These are phyloP conservation scores for Penicillium atrosanguineum DNA, from an alignment of 495 filamentous ascomycete genomes.

Conservation along the genomic window DNA sequence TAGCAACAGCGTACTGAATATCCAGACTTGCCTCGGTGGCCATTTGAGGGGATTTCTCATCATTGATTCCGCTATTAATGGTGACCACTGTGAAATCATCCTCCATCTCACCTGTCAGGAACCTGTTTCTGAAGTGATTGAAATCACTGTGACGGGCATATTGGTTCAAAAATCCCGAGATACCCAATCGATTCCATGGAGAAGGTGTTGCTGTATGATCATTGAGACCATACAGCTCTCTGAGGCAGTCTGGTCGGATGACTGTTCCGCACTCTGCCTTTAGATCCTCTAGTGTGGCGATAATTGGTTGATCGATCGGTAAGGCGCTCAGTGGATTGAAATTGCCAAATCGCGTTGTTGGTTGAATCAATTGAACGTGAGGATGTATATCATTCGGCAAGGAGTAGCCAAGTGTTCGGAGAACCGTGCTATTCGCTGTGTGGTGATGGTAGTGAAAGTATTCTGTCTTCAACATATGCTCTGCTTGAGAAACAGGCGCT, in stretches of 20 bases:
- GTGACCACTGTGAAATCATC: conserved; percentile 62
- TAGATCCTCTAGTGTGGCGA: conserved; percentile 24
- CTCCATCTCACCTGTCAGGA: conserved; percentile 47
- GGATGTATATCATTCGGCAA: conserved; percentile 49
- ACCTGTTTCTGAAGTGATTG: conserved; percentile 47
- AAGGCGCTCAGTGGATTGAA: conserved; percentile 21
- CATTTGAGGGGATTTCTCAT: conserved; percentile 34
- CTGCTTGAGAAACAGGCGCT: conserved; percentile 48
- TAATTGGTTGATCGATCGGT: conserved; percentile 22
- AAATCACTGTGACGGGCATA: conserved; percentile 61
- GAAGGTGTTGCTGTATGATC: conserved; percentile 40
- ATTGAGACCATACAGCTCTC: conserved; percentile 56
- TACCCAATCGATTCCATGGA: conserved; percentile 52
- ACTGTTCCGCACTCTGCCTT: conserved; percentile 42
- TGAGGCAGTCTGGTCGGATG: conserved; percentile 59
- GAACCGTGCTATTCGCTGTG: conserved; percentile 27
- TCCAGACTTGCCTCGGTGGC: conserved; percentile 68
- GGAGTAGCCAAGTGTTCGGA: conserved; percentile 59
- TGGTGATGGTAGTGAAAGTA: conserved; percentile 51
- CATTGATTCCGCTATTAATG: conserved; percentile 58
- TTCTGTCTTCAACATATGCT: conserved; percentile 52
- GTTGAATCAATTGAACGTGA: conserved; percentile 52
- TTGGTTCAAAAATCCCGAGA: conserved; percentile 69
- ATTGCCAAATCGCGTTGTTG: conserved; percentile 54
- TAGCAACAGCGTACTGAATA: conserved; percentile 63